Evolutionary conservation across 306 rosid species (phyloP), one percentile per base, ranked within the genome.

Genomic region (Pyrus pyrifolia): DNA sequence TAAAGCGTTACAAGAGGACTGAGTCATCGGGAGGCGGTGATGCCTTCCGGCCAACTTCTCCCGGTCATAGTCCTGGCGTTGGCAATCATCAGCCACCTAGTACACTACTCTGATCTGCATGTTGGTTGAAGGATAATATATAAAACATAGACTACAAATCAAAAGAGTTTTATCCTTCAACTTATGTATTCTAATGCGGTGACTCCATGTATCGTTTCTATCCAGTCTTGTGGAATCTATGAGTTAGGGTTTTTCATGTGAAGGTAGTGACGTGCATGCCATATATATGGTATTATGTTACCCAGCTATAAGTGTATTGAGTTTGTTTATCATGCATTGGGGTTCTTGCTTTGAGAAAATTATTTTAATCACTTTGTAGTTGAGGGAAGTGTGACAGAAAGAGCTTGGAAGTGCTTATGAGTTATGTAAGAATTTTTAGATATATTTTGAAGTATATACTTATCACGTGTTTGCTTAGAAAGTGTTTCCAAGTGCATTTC

Each of bases 51-150:
- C 87, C 87, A 17, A 83, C 87, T 3, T 23, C 52, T 70, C 87
- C 84, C 0, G 84, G 87, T 4, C 81, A 83, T 30, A 83, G 87
- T 71, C 87, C 87, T 11, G 87, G 87, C 2, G 79, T 83, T 45
- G 87, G 87, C 65, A 78, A 83, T 45, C 33, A 77, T 12, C 1
- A 40, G 5, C 74, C 82, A 53, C 86, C 86, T 46, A 5, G 70
- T 61, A 21, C 69, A 59, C 12, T 4, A 35, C 11, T 23, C 12
- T 61, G 30, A 74, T 74, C 19, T 38, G 1, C 70, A 49, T 52
- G 13, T 70, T 2, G 10, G 49, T 53, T 53, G 59, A 70, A 70
- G 61, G 60, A 70, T 61, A 61, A 46, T 22, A 17, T 25, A 25
- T 13, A 23, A 11, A 63, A 29, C 13, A 65, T 10, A 2, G 38